Base-by-base conservation (phyloP, 495 filamentous ascomycete genomes). In the Tricharina praecox region DNA sequence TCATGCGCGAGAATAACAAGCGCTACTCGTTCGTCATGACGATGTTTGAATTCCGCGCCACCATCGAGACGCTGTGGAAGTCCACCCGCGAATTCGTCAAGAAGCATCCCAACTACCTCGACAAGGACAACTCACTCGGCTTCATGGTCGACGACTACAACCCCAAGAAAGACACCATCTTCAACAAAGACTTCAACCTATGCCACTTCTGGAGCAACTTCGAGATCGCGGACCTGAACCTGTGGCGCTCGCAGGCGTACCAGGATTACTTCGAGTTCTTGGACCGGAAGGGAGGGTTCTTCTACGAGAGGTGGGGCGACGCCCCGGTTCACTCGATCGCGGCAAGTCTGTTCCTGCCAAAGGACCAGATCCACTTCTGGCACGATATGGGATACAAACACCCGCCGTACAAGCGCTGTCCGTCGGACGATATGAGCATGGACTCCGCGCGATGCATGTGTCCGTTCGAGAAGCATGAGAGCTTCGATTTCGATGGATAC, bases 201-300 rank as follows among this genome's bases (percentile, higher is more conserved):
- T 74, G 71, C 49, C 71, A 74, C 53, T 74, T 73, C 50, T 74
- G 71, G 71, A 71, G 67, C 52, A 74, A 74, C 46, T 75, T 74
- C 24, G 71, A 75, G 54, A 73, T 75, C 48, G 71, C 66, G 43
- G 62, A 68, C 47, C 57, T 75, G 11, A 69, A 70, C 40, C 72
- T 74, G 48, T 75, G 71, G 54, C 63, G 71, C 13, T 53, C 64
- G 13, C 46, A 62, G 18, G 63, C 58, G 21, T 75, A 75, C 50
- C 66, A 66, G 37, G 60, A 66, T n/a, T 62, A 72, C 16, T 74
- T 67, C 48, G 41, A 61, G 10, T 63, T 65, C 25, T 60, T 75
- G 8, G 71, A 75, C 23, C 40, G 53, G 24, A 53, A 59, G 1
- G 70, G 71, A 2, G 71, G 71, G 7, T 75, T 73, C 48, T 75